Percentiles rank a stretch among this genome's conserved stretches.
These are phyloP conservation scores for Aeschynomene evenia DNA, from an alignment of 306 rosid species.

Conservation along the genomic window DNA sequence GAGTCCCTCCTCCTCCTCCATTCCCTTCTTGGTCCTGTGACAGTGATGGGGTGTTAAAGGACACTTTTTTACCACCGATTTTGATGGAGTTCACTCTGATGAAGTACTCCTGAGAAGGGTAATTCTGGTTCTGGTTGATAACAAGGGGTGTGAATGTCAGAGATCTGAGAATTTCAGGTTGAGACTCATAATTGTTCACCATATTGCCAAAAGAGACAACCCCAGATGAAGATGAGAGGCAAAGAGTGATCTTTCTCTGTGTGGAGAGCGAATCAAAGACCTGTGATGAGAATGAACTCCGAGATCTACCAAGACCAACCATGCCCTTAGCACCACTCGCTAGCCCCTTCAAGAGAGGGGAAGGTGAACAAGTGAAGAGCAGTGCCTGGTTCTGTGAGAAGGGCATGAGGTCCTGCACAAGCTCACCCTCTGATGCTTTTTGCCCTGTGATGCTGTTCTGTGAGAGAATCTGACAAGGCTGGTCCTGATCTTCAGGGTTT, in stretches of 20 bases:
- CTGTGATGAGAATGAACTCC: slow-evolving; percentile 60
- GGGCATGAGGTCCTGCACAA: slow-evolving; percentile 45
- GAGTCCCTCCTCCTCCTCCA: slow-evolving; percentile 36
- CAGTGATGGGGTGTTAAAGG: slow-evolving; percentile 35
- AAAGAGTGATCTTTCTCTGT: slow-evolving; percentile 47
- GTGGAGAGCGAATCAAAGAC: slow-evolving; percentile 38
- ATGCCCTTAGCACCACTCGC: slow-evolving; percentile 54
- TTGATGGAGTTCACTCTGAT: slow-evolving; percentile 57
- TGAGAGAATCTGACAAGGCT: slow-evolving; percentile 35
- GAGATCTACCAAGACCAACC: slow-evolving; percentile 61
- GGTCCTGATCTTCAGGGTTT: not conserved
- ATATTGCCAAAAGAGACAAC: slow-evolving; percentile 33
- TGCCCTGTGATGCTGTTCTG: slow-evolving; percentile 41
- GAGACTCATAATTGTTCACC: not conserved
- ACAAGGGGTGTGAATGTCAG: slow-evolving; percentile 64
- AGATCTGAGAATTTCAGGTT: slow-evolving; percentile 44
- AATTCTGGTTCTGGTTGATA: slow-evolving; percentile 19
- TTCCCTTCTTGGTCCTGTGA: slow-evolving; percentile 21
- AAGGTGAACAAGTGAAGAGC: slow-evolving; percentile 50
- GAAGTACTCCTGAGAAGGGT: slow-evolving; percentile 41
- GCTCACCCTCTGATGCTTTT: slow-evolving; percentile 28
- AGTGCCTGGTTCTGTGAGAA: slow-evolving; percentile 22
- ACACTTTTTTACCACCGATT: slow-evolving; percentile 51
- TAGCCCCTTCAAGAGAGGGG: slow-evolving; percentile 49
- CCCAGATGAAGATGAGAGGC: slow-evolving; percentile 67